Percentiles rank a stretch among this genome's conserved stretches.
Evolutionary conservation across 2,329 filamentous ascomycete species (phyloP).

Genomic region (Colletotrichum nymphaeae): DNA sequence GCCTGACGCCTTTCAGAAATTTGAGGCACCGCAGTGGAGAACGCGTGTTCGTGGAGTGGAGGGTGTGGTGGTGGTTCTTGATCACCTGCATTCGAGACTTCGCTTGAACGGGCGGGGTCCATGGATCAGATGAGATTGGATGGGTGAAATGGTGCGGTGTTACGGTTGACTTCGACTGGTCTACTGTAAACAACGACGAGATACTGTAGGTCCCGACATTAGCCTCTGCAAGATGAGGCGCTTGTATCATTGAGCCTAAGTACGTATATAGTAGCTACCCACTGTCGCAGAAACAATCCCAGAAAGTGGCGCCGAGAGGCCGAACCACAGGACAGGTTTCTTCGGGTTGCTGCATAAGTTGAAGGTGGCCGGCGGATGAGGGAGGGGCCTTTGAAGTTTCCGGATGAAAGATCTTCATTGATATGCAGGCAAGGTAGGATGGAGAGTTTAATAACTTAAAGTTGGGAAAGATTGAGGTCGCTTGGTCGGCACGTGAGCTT

Average conservation of each 20-base stretch:
- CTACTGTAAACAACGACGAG: too few relatives aligned
- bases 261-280: not conserved
- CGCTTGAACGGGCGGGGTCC: not conserved
- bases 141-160: not conserved
- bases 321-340: not conserved
- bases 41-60: not conserved
- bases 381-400: not conserved
- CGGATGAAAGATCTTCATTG: not conserved
- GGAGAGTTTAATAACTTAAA: not conserved
- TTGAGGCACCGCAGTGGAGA: not conserved
- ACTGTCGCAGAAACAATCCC: not conserved
- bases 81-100: not conserved
- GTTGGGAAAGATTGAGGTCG: not conserved
- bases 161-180: not conserved
- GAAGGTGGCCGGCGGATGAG: not conserved
- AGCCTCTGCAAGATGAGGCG: not conserved
- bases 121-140: not conserved
- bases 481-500: constrained; percentile 22
- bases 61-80: not conserved
- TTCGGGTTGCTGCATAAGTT: not conserved
- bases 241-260: not conserved
- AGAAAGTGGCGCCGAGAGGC: not conserved
- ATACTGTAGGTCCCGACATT: not conserved
- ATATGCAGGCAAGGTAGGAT: too few relatives aligned
- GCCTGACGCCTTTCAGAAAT: not conserved